phyloP scores from a whole-genome alignment of 306 rosid genomes.

The Prunus mongolica region DNA sequence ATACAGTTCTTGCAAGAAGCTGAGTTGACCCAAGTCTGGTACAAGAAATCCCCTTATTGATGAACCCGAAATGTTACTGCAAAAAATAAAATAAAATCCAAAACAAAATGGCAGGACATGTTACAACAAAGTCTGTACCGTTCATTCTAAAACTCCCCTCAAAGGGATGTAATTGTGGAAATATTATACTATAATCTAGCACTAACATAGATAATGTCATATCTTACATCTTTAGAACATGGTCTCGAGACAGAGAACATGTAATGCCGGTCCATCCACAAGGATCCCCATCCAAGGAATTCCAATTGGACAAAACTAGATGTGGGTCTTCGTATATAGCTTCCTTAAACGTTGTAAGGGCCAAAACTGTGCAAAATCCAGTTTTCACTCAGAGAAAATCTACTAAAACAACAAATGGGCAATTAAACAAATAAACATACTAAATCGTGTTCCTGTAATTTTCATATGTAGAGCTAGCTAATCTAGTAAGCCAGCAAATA shows the following conservation, averaged over 20 bases:
- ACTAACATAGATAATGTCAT: slow-evolving; percentile 17
- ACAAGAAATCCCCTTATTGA: slow-evolving; percentile 70
- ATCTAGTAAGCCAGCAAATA: slow-evolving; percentile 4
- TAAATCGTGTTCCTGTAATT: not conserved
- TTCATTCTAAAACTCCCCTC: slow-evolving; percentile 15
- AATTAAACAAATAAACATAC: slow-evolving; percentile 1
- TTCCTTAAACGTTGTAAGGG: slow-evolving; percentile 63
- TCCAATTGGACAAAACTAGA: slow-evolving; percentile 68
- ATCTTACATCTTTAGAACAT: slow-evolving; percentile 78
- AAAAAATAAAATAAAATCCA: slow-evolving; percentile 23
- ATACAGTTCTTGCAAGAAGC: slow-evolving; percentile 77
- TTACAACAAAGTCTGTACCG: slow-evolving; percentile 9
- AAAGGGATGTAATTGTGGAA: slow-evolving; percentile 13
- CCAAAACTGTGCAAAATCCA: slow-evolving; percentile 52
- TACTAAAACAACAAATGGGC: slow-evolving; percentile 1
- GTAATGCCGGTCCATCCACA: slow-evolving; percentile 77
- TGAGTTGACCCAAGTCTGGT: slow-evolving; percentile 74
- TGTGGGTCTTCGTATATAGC: slow-evolving; percentile 79
- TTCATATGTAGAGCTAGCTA: not conserved
- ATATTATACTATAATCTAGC: not conserved
- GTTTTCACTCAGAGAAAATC: slow-evolving; percentile 23
- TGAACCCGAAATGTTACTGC: slow-evolving; percentile 79
- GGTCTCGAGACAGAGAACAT: slow-evolving; percentile 57
- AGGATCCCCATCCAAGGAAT: slow-evolving; percentile 63
- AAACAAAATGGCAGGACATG: slow-evolving; percentile 17